Evolutionary conservation across 2,329 filamentous ascomycete genomes (phyloP).

Genomic region (Aspergillus sp.): DNA sequence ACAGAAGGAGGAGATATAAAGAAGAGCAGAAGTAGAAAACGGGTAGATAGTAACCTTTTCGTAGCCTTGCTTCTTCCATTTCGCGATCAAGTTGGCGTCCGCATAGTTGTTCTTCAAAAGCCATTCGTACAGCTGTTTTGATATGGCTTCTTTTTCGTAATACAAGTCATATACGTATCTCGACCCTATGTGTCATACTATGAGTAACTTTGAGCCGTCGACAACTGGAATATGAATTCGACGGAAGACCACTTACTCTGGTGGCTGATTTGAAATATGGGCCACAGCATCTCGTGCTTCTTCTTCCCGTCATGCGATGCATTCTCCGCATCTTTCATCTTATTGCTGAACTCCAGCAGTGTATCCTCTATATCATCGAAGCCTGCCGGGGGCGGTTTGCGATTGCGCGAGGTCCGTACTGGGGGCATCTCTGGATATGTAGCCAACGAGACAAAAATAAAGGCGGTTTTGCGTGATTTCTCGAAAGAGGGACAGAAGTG

Average conservation of each 20-base stretch:
- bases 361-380: constrained; percentile 71
- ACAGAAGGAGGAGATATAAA: constrained; percentile 4
- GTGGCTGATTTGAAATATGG: constrained; percentile 95
- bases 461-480: not conserved
- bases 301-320: constrained; percentile 74
- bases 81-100: constrained; percentile 92
- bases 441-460: not conserved
- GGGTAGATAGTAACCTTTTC: constrained; percentile 69
- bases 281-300: constrained; percentile 93
- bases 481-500: not conserved
- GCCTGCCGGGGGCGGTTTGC: constrained; percentile 65
- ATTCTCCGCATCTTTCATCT: constrained; percentile 82
- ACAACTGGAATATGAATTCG: not conserved
- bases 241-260: constrained; percentile 62
- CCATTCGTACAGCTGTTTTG: constrained; percentile 90
- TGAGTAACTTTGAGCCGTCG: not conserved
- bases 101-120: constrained; percentile 95
- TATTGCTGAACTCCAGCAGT: constrained; percentile 66
- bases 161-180: constrained; percentile 97
- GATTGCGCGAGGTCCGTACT: constrained; percentile 59
- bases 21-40: not conserved
- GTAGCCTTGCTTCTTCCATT: constrained; percentile 99
- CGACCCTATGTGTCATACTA: constrained; percentile 48
- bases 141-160: constrained; percentile 96
- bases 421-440: constrained; percentile 57